Evolutionary conservation across 768 basidiomycete genomes (phyloP), one percentile per base, ranked within the genome.

Genomic region (Heimioporus sp.): DNA sequence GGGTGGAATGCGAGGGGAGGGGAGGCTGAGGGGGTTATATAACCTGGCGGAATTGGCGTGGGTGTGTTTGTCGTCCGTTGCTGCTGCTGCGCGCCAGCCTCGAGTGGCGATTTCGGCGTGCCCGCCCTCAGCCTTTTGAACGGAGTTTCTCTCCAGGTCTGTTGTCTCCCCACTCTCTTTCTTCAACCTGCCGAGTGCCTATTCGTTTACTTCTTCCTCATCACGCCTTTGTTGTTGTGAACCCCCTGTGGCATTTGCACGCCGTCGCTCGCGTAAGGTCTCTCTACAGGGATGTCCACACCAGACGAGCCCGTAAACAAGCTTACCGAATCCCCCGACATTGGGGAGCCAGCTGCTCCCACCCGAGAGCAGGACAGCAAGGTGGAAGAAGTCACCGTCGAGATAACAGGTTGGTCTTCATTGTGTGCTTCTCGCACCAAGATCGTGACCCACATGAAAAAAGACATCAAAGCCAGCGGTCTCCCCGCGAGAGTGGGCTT

Each of bases 391-490:
- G 50, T 70, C 37, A 45, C 46, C 4, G 58, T 68, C 45, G 64
- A 64, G 50, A 70, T 68, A 48, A 66, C 68, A 52, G 57, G 67
- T 62, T 24, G 12, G 28, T 24, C 10, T 31, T 9, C 20, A 19
- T 12, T 7, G 4, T 15, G 12, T 35, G 10, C 39, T 39, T 16
- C 12, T 21, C 30, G 16, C 10, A 28, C 9, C 2, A n/a, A 10
- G 10, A 34, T 10, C 10, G 1, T 31, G 19, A 10, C 34, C 9
- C 20, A 15, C 39, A 5, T 17, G 15, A 9, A n/a, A 46, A 51
- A 43, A 68, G 67, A 60, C 54, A 68, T 68, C 56, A 69, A 67
- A 51, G 67, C 67, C n/a, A 71, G 65, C 31, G 69, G 67, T 35
- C 58, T 68, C 8, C 67, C 67, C 19, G 58, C 69, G 16, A 68